Base-by-base conservation (phyloP, 176 grass and related monocot genomes). In the Carex parvula region DNA sequence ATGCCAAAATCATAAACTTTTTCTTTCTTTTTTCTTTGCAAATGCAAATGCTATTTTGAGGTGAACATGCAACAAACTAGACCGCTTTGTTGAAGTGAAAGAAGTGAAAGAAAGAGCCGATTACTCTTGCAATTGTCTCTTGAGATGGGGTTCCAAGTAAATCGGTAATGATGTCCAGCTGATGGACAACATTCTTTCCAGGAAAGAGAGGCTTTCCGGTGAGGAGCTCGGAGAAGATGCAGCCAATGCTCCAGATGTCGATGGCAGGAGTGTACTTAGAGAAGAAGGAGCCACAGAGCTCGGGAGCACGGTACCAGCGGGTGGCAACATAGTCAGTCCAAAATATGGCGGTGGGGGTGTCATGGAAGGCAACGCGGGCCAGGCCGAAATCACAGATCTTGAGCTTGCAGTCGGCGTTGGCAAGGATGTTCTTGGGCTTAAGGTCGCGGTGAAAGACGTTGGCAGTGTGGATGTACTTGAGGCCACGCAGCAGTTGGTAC, bases 321-420 rank as follows among this genome's bases (percentile, higher is more conserved):
- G 96, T 98, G 83, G 96, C 96, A 85, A 98, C 91, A 90, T 98
- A 98, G 86, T 98, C 96, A 84, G 95, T 98, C 96, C 96, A 98
- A 79, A 98, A 98, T 71, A 98, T 95, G 72, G 93, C 93, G 24
- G 96, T 98, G 70, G 96, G 96, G 82, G 96, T 93, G 73, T 98
- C 96, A 18, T 70, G 89, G 57, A 98, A 95, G 83, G 96, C 92
- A 58, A 98, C 96, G 56, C 96, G 94, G 42, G 96, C 96, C 58
- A 98, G 80, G 66, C 96, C 96, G 71, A 98, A 98, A 80, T 98
- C 96, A 22, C 96, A 98, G 87, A 98, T 98, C 87, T 98, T 98
- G 77, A 98, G 92, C 88, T 98, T 98, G 83, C 96, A 98, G 88
- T 98, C 93, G 72, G 96, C 88, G 90, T 98, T 98, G 12, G 96